phyloP scores from a whole-genome alignment of 2,329 filamentous ascomycete species.

The Paraconiothyrium brasiliense region DNA sequence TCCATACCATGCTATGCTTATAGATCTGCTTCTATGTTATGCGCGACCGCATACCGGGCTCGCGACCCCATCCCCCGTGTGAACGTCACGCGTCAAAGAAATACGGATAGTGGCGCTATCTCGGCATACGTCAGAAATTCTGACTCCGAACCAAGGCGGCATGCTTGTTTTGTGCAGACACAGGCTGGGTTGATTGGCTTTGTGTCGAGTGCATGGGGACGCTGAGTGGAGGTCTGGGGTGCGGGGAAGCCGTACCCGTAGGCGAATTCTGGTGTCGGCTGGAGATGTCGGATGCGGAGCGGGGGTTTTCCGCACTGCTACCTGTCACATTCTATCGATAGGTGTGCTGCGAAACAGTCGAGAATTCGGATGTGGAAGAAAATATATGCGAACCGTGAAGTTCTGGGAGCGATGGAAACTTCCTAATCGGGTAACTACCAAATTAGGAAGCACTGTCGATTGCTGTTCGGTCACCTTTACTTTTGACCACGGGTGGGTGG shows the following conservation, averaged over 20 bases:
- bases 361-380: too few species aligned
- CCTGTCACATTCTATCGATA: too few species aligned
- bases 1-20: not conserved
- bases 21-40: not conserved
- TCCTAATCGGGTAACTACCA: too few species aligned
- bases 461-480: too few species aligned
- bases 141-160: not conserved
- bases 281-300: conserved; percentile 3
- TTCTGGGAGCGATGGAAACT: too few species aligned
- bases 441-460: too few species aligned
- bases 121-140: not conserved
- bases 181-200: not conserved
- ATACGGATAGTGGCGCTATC: not conserved
- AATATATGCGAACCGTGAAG: too few species aligned
- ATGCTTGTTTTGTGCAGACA: not conserved
- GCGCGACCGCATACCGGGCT: not conserved
- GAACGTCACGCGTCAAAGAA: not conserved
- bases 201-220: not conserved
- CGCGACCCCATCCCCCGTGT: not conserved
- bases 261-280: not conserved
- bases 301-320: not conserved
- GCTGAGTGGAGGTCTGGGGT: conserved; percentile 1
- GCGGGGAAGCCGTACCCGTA: conserved; percentile 6
- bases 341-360: too few species aligned
- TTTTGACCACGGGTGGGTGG: too few species aligned